These are phyloP conservation scores for Camellia lanceoleosa DNA, from an alignment of 148 eudicot species.

Conservation along the genomic window DNA sequence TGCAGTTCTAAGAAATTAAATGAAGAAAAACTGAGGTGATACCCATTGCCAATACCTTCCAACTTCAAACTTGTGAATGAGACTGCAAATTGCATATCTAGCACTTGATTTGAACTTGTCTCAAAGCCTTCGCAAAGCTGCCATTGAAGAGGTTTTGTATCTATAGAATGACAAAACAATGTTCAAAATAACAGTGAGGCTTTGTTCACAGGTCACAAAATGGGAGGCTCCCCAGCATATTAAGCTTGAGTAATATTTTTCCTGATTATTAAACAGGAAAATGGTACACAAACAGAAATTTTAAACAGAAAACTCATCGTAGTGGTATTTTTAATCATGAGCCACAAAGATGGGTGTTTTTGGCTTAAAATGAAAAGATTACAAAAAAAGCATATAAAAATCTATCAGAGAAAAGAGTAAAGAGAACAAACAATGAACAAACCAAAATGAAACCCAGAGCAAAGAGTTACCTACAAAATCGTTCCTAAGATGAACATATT, in stretches of 20 bases:
- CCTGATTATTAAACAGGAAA: too few relatives aligned
- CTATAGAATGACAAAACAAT: slow-evolving; percentile 29
- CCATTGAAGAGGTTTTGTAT: slow-evolving; percentile 58
- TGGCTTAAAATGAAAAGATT: too few relatives aligned
- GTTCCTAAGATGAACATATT: not conserved
- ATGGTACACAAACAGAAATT: too few relatives aligned
- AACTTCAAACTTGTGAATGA: slow-evolving; percentile 58
- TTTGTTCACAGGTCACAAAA: not conserved
- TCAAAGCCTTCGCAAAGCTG: slow-evolving; percentile 65
- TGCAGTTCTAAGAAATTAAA: not conserved
- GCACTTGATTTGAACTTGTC: slow-evolving; percentile 43
- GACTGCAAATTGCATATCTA: slow-evolving; percentile 76
- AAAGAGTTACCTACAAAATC: not conserved
- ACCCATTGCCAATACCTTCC: slow-evolving; percentile 38
- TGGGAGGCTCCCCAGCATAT: not conserved
- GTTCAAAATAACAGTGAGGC: not conserved
- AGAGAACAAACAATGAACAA: not conserved
- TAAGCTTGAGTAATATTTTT: not conserved
- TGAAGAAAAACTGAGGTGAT: slow-evolving; percentile 1
- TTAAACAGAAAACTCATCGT: too few relatives aligned
- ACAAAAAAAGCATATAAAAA: not conserved
- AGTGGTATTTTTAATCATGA: too few relatives aligned
- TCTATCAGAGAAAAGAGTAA: too few relatives aligned
- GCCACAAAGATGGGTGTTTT: too few relatives aligned
- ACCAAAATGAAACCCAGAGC: not conserved